Conservation (phyloP, 2,329 filamentous ascomycete genomes). For the Fusarium graminum region DNA sequence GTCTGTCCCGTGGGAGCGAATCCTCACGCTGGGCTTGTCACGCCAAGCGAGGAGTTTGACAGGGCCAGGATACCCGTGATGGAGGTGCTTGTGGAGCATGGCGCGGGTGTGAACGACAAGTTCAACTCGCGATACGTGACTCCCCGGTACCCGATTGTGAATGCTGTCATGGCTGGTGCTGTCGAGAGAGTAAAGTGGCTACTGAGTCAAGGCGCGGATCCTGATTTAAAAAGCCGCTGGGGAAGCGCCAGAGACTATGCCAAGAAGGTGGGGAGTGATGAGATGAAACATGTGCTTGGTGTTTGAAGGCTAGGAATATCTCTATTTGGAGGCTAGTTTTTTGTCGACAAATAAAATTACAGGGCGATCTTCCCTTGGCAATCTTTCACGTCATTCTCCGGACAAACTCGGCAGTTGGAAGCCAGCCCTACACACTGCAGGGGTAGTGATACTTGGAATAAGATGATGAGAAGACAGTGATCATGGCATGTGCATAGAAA, state of each 20-base stretch:
- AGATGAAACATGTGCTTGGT: conserved; percentile 36
- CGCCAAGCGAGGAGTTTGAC: conserved; percentile 22
- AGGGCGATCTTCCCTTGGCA: not conserved
- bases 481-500: no score
- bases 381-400: no score
- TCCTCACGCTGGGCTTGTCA: conserved; percentile 1
- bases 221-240: conserved; percentile 19
- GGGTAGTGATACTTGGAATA: no score
- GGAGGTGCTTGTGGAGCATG: conserved; percentile 25
- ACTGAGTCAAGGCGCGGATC: conserved; percentile 34
- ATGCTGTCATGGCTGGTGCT: conserved; percentile 39
- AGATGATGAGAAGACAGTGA: no score
- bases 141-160: conserved; percentile 32
- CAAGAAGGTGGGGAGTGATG: conserved; percentile 2
- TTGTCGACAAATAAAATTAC: not conserved
- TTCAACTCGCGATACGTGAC: conserved; percentile 16
- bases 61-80: conserved; percentile 31
- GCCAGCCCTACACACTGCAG: no score
- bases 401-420: no score
- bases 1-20: conserved; percentile 7
- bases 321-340: not conserved
- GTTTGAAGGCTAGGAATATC: not conserved
- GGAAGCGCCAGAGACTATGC: conserved; percentile 34
- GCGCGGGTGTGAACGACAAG: conserved; percentile 34
- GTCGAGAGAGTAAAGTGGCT: conserved; percentile 40